Base-by-base conservation (phyloP, 345 rosid species). In the Populus alba region DNA sequence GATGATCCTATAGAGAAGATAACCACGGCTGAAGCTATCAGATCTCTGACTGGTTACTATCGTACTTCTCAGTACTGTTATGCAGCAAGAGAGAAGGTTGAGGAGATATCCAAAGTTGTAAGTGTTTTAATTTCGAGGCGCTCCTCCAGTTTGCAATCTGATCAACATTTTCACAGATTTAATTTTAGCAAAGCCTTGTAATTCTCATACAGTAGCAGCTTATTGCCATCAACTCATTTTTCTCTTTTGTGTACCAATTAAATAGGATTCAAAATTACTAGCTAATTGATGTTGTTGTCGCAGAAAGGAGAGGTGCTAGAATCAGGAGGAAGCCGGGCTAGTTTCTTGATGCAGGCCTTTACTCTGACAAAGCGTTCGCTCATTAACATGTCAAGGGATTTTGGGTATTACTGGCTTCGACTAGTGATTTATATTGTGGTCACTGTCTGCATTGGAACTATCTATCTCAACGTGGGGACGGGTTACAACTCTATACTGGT, bases 391-490 rank as follows among this genome's bases (percentile, higher is more conserved):
- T 95, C 96, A 13, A 88, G 99, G 72, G 99, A 95, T 83, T 93
- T 95, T n/a, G 99, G 98, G 17, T 95, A 95, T 73, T 95, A 93
- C 89, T 95, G 99, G 99, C 91, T 95, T 37, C 87, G 99, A 88
- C 97, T 95, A 55, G 82, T 85, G 13, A 95, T 95, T 66, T 95
- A 95, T 82, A 65, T 92, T 51, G 78, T 93, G 16, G 96, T 95
- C 68, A 90, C 99, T 1, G 1, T 93, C 86, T 95, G 99, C 86
- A 93, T 93, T 13, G 98, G 99, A 75, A 93, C 98, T 37, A 95
- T 95, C 80, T 95, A 93, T 69, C 80, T 91, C 79, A 83, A 95
- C 75, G 90, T 95, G 4, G 99, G 99, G 47, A 95, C 99, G 2
- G 73, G 93, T 72, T 93, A 91, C 88, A 88, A 81, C 70, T 85